Percentiles rank a stretch among this genome's conserved stretches.
Conservation (phyloP, 2,329 filamentous ascomycete genomes). For the Fusarium tricinctum region DNA sequence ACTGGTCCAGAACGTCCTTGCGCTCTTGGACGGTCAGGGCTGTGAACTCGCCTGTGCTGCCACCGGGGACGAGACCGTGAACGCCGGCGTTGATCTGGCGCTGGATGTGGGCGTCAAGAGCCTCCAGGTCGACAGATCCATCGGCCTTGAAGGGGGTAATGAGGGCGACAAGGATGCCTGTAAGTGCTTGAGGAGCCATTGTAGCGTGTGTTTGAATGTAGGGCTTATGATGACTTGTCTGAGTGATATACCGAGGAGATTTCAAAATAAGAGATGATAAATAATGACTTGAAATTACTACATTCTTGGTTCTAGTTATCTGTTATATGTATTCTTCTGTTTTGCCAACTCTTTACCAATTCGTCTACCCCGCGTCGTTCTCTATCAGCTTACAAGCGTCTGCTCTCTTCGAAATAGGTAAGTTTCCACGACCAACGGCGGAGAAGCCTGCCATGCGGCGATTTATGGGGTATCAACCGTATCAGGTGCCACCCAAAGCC, state of each 20-base stretch:
- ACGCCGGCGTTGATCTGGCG: conserved; percentile 60
- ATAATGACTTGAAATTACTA: neutral
- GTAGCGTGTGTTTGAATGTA: neutral
- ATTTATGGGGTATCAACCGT: conserved; percentile 5
- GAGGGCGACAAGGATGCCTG: conserved; percentile 63
- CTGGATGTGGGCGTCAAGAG: conserved; percentile 58
- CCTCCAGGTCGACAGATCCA: conserved; percentile 56
- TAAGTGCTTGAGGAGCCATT: conserved; percentile 48
- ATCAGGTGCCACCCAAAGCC: neutral
- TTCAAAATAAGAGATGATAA: neutral
- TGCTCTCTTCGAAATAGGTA: conserved; percentile 37
- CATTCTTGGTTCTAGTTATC: neutral
- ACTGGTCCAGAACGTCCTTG: conserved; percentile 58
- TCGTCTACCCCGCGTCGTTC: conserved; percentile 34
- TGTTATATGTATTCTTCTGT: conserved; percentile 30
- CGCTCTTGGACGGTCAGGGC: conserved; percentile 60
- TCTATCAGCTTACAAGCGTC: neutral
- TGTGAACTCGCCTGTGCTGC: conserved; percentile 65
- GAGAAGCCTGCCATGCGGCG: conserved; percentile 17
- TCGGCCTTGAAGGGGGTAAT: conserved; percentile 63
- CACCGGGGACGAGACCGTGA: conserved; percentile 65
- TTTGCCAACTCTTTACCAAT: conserved; percentile 7
- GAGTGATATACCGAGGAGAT: neutral
- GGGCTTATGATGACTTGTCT: no score
- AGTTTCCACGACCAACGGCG: conserved; percentile 42